Conservation (phyloP, 768 basidiomycete species). For the Mycena belliarum region DNA sequence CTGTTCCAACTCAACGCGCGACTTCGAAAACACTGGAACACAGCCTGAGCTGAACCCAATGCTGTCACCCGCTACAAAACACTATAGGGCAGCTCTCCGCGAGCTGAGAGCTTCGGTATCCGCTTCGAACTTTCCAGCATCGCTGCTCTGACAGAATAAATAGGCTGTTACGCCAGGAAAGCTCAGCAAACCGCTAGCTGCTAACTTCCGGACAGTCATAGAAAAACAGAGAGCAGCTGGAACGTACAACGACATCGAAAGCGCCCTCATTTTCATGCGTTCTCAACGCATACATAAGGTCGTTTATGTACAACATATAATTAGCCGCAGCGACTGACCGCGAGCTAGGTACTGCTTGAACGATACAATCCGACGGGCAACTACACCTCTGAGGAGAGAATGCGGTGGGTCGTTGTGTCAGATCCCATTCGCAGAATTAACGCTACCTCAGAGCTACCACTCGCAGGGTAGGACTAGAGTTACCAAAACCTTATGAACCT, state of each 20-base stretch:
- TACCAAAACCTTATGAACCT: slow-evolving; percentile 55
- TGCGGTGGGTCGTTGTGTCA: slow-evolving; percentile 38
- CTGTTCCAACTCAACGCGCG: no score
- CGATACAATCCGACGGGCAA: slow-evolving; percentile 87
- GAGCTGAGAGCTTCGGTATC: slow-evolving; percentile 55
- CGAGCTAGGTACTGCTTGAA: slow-evolving; percentile 67
- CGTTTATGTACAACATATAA: slow-evolving; percentile 18
- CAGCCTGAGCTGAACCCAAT: slow-evolving; percentile 12
- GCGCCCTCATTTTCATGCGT: slow-evolving; percentile 64
- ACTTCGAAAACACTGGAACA: neutral
- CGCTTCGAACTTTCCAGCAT: no score
- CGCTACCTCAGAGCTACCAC: slow-evolving; percentile 59
- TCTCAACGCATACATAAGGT: slow-evolving; percentile 82
- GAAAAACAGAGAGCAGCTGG: slow-evolving; percentile 37
- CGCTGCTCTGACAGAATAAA: neutral
- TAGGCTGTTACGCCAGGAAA: slow-evolving; percentile 36
- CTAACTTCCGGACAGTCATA: slow-evolving; percentile 56
- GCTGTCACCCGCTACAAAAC: slow-evolving; percentile 34
- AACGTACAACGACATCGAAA: slow-evolving; percentile 47
- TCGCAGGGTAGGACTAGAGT: slow-evolving; percentile 81
- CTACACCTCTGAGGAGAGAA: slow-evolving; percentile 75
- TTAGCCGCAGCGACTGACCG: neutral
- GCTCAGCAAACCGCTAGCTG: slow-evolving; percentile 43
- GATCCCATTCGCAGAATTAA: neutral
- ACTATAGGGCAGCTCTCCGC: slow-evolving; percentile 55